These are phyloP conservation scores for Phalaenopsis aphrodite DNA, from an alignment of 106 monocot species.

Conservation along the genomic window DNA sequence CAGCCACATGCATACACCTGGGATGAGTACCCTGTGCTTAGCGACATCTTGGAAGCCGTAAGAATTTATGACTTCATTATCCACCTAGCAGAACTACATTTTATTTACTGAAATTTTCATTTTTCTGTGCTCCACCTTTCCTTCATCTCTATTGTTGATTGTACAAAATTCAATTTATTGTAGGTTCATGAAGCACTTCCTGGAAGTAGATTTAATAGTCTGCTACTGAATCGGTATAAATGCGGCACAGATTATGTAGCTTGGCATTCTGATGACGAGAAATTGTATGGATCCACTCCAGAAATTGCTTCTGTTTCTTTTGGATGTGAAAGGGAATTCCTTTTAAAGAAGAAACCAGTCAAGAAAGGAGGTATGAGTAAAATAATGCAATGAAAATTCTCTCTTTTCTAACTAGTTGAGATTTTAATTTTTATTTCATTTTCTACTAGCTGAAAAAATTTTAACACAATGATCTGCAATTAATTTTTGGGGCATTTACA, in stretches of 20 bases:
- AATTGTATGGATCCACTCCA: conserved; percentile 83
- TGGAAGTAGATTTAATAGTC: conserved; percentile 69
- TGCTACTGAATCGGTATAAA: conserved; percentile 67
- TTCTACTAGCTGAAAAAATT: background rate
- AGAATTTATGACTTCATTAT: conserved; percentile 6
- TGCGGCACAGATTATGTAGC: conserved; percentile 75
- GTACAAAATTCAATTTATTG: background rate
- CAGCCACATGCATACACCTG: conserved; percentile 82
- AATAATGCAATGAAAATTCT: no score
- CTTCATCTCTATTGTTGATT: background rate
- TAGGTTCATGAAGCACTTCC: conserved; percentile 91
- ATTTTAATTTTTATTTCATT: background rate
- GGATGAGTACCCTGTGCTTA: conserved; percentile 83
- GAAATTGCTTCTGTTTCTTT: conserved; percentile 92
- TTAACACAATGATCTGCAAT: no score
- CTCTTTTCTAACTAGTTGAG: background rate
- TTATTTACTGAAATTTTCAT: no score
- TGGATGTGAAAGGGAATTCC: conserved; percentile 88
- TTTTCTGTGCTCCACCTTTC: background rate
- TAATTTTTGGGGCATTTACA: no score
- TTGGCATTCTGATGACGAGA: conserved; percentile 98
- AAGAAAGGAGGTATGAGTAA: conserved; percentile 45
- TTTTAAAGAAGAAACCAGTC: conserved; percentile 50
- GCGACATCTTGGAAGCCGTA: conserved; percentile 66
- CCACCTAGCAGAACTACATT: no score